Conservation (phyloP, 192 early-diverging fungal species). For the Pilaira anomala region DNA sequence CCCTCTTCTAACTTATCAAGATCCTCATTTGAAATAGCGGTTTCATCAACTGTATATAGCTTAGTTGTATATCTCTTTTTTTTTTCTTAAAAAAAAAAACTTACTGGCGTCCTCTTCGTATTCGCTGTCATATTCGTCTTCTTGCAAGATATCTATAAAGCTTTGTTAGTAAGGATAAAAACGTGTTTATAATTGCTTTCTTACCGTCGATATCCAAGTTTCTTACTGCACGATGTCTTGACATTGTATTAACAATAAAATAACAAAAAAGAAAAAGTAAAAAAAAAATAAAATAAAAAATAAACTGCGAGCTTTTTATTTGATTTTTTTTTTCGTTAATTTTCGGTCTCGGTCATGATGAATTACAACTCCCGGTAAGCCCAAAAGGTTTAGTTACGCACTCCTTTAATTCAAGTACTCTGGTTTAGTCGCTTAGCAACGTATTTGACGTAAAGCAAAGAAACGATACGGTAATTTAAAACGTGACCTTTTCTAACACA, state of each 20-base stretch:
- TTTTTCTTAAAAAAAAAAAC: neutral
- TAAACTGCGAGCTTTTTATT: too few species aligned
- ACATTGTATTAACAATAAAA: conserved; percentile 36
- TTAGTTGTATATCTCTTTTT: neutral
- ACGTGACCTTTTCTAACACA: too few species aligned
- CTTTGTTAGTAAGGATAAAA: too few species aligned
- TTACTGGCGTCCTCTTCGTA: conserved; percentile 36
- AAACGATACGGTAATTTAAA: neutral
- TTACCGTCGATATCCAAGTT: conserved; percentile 53
- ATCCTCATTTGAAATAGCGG: conserved; percentile 29
- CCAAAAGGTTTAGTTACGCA: too few species aligned
- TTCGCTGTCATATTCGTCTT: conserved; percentile 51
- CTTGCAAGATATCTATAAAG: conserved; percentile 41
- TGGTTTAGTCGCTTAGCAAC: too few species aligned
- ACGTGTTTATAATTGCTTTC: neutral
- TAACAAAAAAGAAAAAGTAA: too few species aligned
- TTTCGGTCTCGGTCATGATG: too few species aligned
- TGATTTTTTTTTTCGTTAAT: too few species aligned
- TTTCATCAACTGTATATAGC: conserved; percentile 18
- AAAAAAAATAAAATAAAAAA: too few species aligned
- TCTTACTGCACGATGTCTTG: conserved; percentile 50
- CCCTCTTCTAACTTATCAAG: conserved; percentile 50
- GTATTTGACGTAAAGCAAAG: too few species aligned
- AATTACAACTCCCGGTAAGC: too few species aligned
- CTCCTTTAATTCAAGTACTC: too few species aligned